Evolutionary conservation across 176 grass and related monocot genomes (phyloP).

Genomic region (Panicum miliaceum): DNA sequence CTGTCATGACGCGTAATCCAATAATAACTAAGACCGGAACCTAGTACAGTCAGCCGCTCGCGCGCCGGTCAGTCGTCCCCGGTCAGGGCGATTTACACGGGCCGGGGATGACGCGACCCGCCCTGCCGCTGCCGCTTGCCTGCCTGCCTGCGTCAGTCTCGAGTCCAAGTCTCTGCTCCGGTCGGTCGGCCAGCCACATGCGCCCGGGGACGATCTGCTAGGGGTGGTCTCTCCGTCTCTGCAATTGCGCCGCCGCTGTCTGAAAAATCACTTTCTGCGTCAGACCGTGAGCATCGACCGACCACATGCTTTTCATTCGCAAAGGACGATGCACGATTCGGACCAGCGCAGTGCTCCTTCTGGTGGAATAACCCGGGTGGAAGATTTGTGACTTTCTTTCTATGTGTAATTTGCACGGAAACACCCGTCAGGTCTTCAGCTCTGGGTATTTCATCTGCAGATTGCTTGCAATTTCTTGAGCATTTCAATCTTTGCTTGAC

Average conservation of each 20-base stretch:
- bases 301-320: not conserved
- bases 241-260: not conserved
- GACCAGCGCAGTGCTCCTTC: not conserved
- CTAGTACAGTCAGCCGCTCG: not conserved
- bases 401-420: not conserved
- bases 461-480: not conserved
- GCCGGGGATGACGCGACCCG: not conserved
- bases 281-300: not conserved
- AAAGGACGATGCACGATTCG: not conserved
- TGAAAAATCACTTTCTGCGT: not conserved
- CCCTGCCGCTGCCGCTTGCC: not conserved
- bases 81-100: conserved; percentile 22
- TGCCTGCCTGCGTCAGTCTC: not conserved
- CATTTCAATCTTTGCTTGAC: too few species aligned
- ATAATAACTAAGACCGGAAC: not conserved
- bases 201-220: too few species aligned
- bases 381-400: not conserved
- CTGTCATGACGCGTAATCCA: not conserved
- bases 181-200: not conserved
- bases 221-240: too few species aligned
- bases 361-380: too few species aligned
- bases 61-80: not conserved
- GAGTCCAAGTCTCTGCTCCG: conserved; percentile 16
- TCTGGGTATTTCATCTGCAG: not conserved
- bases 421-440: not conserved